phyloP scores from a whole-genome alignment of 2,329 filamentous ascomycete genomes.

The Emergomyces pasteurianus region DNA sequence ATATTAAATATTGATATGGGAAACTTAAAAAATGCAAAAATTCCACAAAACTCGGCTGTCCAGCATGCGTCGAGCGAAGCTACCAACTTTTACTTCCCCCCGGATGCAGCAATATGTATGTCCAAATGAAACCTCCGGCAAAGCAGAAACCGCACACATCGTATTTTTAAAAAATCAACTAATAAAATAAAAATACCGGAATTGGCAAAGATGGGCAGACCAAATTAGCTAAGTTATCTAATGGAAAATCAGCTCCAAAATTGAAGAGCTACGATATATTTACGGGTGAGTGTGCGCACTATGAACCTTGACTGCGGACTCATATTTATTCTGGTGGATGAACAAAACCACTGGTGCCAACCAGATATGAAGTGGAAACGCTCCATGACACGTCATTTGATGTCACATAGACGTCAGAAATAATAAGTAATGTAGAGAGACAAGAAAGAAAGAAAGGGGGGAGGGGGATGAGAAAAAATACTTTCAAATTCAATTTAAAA shows the following conservation, averaged over 20 bases:
- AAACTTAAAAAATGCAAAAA: not conserved
- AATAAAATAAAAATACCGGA: not conserved
- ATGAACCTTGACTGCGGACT: not conserved
- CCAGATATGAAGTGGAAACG: not conserved
- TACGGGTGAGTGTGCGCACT: not conserved
- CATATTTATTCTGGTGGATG: not conserved
- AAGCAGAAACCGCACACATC: not conserved
- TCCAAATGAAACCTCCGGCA: not conserved
- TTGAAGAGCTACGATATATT: not conserved
- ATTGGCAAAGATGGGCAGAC: not conserved
- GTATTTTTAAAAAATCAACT: not conserved
- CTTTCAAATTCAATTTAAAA: not conserved
- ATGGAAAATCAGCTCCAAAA: not conserved
- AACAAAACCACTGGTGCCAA: not conserved
- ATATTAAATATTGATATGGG: not conserved
- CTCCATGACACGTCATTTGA: not conserved
- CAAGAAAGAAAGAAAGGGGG: not conserved
- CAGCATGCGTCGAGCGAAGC: not conserved
- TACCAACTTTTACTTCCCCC: not conserved
- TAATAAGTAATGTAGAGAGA: not conserved
- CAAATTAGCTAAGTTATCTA: not conserved
- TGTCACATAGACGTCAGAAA: not conserved
- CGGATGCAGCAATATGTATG: not conserved
- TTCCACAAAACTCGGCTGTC: not conserved
- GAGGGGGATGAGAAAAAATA: not conserved